A percentile compares a stretch with the other conserved stretches of the same genome.
These are phyloP conservation scores for Ambispora gerdemannii DNA, from an alignment of 192 early-diverging fungal species.

Conservation along the genomic window DNA sequence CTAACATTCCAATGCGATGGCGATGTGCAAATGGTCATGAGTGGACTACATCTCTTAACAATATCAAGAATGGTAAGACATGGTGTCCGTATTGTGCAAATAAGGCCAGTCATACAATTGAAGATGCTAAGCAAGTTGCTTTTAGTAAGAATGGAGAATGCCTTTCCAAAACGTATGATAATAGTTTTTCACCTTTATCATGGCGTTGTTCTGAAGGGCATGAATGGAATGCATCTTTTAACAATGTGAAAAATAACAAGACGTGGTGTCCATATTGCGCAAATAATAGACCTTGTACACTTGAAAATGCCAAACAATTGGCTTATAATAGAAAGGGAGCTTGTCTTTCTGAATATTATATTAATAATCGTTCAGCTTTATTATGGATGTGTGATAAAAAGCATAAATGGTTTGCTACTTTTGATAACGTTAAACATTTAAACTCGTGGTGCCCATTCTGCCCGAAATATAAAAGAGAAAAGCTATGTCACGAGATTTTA, in stretches of 20 bases:
- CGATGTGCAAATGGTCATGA: too few species aligned
- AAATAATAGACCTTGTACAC: slow-evolving; percentile 21
- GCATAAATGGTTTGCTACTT: not conserved
- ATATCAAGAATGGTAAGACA: too few species aligned
- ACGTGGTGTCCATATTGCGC: slow-evolving; percentile 22
- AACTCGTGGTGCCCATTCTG: slow-evolving; percentile 12
- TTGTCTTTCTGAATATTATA: slow-evolving; percentile 22
- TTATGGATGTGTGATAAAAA: slow-evolving; percentile 13
- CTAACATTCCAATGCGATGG: too few species aligned
- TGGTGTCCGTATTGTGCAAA: too few species aligned
- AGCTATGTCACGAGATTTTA: slow-evolving; percentile 17
- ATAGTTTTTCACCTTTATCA: not conserved
- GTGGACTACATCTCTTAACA: too few species aligned
- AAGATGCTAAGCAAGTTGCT: too few species aligned
- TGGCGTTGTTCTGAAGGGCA: slow-evolving; percentile 10
- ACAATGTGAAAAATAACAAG: slow-evolving; percentile 19
- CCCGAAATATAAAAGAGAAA: slow-evolving; percentile 20
- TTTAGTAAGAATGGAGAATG: too few species aligned
- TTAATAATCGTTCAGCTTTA: slow-evolving; percentile 23
- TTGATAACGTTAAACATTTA: slow-evolving; percentile 13
- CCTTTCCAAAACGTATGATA: too few species aligned
- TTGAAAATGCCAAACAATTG: slow-evolving; percentile 23
- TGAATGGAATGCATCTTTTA: slow-evolving; percentile 23
- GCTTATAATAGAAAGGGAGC: slow-evolving; percentile 18
- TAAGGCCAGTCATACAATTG: too few species aligned